Percentiles rank a stretch among this genome's conserved stretches.
phyloP scores from a whole-genome alignment of 2,329 filamentous ascomycete species.

The Cryphonectria naterciae region DNA sequence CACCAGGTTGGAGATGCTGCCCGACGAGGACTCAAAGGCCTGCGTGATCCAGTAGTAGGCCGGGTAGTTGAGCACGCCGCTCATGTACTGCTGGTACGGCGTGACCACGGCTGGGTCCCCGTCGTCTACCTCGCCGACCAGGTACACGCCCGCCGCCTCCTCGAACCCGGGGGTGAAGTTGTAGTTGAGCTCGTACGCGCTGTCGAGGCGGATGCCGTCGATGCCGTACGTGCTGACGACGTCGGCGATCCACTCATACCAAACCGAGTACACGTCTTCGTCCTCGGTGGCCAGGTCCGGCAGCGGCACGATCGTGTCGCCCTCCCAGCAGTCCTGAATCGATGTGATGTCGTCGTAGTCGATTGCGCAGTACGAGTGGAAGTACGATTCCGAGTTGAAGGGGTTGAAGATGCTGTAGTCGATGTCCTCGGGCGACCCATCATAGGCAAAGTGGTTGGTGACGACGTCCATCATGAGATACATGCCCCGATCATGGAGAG shows the following conservation, averaged over 20 bases:
- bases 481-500: slow-evolving; percentile 59
- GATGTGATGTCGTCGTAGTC: slow-evolving; percentile 53
- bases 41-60: slow-evolving; percentile 41
- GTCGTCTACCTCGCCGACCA: slow-evolving; percentile 55
- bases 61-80: slow-evolving; percentile 55
- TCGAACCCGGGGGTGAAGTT: slow-evolving; percentile 52
- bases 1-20: slow-evolving; percentile 43
- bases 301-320: slow-evolving; percentile 51
- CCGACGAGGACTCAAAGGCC: slow-evolving; percentile 36
- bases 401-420: slow-evolving; percentile 59
- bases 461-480: slow-evolving; percentile 61
- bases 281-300: slow-evolving; percentile 56
- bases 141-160: slow-evolving; percentile 50
- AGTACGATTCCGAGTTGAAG: slow-evolving; percentile 58
- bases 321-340: slow-evolving; percentile 52
- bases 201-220: slow-evolving; percentile 55
- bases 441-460: slow-evolving; percentile 60
- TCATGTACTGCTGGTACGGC: slow-evolving; percentile 52
- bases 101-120: slow-evolving; percentile 49
- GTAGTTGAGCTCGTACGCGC: slow-evolving; percentile 52
- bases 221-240: slow-evolving; percentile 57
- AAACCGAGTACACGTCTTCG: slow-evolving; percentile 46
- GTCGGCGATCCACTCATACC: slow-evolving; percentile 51
- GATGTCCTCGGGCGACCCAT: slow-evolving; percentile 49
- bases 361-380: slow-evolving; percentile 57